Conservation (phyloP, 2,329 filamentous ascomycete genomes). For the Fusarium hainanense region DNA sequence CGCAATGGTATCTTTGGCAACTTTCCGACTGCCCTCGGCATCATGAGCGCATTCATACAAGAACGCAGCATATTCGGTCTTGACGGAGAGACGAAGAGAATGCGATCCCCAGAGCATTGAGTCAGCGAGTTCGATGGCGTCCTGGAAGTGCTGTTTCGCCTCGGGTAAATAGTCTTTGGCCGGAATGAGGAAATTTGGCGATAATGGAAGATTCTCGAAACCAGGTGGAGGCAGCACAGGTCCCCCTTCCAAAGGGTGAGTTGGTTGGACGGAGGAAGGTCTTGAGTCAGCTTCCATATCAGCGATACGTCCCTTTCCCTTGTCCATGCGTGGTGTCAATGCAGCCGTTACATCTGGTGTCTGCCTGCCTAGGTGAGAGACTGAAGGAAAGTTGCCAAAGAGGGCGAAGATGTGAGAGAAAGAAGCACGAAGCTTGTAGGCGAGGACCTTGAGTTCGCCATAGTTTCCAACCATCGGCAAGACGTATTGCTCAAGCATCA, state of each 20-base stretch:
- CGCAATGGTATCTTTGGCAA: slow-evolving; percentile 85
- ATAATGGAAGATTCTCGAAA: slow-evolving; percentile 58
- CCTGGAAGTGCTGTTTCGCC: slow-evolving; percentile 83
- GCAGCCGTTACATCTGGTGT: slow-evolving; percentile 59
- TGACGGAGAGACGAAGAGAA: slow-evolving; percentile 87
- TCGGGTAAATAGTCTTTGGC: slow-evolving; percentile 82
- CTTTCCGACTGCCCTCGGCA: slow-evolving; percentile 75
- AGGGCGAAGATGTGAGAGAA: slow-evolving; percentile 98
- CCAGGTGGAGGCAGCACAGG: slow-evolving; percentile 68
- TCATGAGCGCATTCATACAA: slow-evolving; percentile 94
- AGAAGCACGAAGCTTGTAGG: slow-evolving; percentile 90
- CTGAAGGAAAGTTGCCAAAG: slow-evolving; percentile 89
- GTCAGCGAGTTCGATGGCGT: slow-evolving; percentile 80
- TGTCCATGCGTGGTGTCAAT: slow-evolving; percentile 53
- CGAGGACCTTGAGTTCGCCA: slow-evolving; percentile 86
- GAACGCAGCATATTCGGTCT: slow-evolving; percentile 92
- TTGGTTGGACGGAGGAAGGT: slow-evolving; percentile 60
- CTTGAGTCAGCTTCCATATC: slow-evolving; percentile 56
- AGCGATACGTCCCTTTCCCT: slow-evolving; percentile 62
- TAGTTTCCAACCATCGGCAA: slow-evolving; percentile 84
- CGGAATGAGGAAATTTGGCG: slow-evolving; percentile 82
- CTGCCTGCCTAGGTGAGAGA: slow-evolving; percentile 70
- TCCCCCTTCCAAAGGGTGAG: slow-evolving; percentile 65
- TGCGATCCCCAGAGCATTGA: slow-evolving; percentile 85
- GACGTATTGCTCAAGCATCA: slow-evolving; percentile 88